Evolutionary conservation across 495 filamentous ascomycete species (phyloP).

Genomic region (Penicillium paxilli): DNA sequence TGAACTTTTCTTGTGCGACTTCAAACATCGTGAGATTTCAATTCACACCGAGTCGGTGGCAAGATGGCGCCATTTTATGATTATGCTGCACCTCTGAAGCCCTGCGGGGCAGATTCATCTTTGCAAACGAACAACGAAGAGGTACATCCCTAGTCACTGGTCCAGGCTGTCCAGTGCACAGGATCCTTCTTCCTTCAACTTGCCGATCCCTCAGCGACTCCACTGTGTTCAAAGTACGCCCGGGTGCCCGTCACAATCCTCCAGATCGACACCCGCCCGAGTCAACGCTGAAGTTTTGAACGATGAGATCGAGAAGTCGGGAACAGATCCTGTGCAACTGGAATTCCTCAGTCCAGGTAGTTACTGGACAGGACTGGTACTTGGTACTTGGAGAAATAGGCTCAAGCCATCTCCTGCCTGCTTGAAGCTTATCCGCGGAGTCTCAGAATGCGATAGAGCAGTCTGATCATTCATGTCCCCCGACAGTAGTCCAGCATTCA

Average conservation of each 20-base stretch:
- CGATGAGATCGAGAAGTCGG: slow-evolving; percentile 52
- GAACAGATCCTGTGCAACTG: slow-evolving; percentile 70
- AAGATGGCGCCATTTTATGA: not conserved
- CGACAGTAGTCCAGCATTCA: no score
- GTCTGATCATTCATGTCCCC: no score
- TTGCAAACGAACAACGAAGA: slow-evolving; percentile 1
- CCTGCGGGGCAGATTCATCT: not conserved
- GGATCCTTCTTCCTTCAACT: not conserved
- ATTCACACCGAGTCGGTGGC: slow-evolving; percentile 12
- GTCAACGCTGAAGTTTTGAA: slow-evolving; percentile 81
- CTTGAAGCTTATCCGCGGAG: no score
- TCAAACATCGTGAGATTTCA: slow-evolving; percentile 8
- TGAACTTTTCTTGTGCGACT: no score
- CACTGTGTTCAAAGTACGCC: slow-evolving; percentile 34
- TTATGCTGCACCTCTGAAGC: not conserved
- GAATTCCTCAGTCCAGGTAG: no score
- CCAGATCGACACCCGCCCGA: slow-evolving; percentile 70
- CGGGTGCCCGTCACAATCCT: slow-evolving; percentile 62
- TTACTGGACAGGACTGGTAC: no score
- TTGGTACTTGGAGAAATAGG: no score
- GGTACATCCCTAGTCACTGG: not conserved
- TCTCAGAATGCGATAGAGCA: no score
- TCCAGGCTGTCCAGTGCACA: no score
- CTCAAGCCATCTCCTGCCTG: no score
- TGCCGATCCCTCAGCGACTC: slow-evolving; percentile 18